These are phyloP conservation scores for Telopea speciosissima DNA, from an alignment of 177 flowering plant genomes.

Conservation along the genomic window DNA sequence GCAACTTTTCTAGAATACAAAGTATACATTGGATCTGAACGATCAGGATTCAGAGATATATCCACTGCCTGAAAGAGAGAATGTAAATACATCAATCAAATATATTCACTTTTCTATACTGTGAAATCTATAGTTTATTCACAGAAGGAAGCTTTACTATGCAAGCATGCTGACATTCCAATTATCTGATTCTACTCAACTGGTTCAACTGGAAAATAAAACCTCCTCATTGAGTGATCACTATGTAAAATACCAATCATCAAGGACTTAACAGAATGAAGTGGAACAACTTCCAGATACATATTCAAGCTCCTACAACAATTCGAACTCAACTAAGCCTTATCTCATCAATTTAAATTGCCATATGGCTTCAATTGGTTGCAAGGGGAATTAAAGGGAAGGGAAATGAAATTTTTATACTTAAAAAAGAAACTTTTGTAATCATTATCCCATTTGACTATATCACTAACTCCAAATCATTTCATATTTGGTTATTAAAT, in stretches of 20 bases:
- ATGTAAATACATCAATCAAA: neutral
- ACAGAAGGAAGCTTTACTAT: no score
- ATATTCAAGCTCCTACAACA: neutral
- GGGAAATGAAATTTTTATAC: no score
- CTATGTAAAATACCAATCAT: neutral
- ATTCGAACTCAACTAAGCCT: no score
- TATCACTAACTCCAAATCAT: no score
- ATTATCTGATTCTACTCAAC: neutral
- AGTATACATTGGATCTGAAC: slow-evolving; percentile 87
- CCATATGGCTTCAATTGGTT: no score
- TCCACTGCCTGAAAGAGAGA: slow-evolving; percentile 67
- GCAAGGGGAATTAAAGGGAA: no score
- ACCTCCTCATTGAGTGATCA: neutral
- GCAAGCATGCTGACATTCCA: neutral
- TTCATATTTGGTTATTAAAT: no score
- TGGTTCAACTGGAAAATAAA: neutral
- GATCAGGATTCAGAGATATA: slow-evolving; percentile 90
- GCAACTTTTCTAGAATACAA: slow-evolving; percentile 68
- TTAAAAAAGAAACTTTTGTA: no score
- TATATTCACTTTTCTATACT: no score
- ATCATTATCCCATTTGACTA: no score
- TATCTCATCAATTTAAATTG: no score
- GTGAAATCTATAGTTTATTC: no score
- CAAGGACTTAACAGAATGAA: neutral
- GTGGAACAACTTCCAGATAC: neutral